Percentiles rank a stretch among this genome's conserved stretches.
phyloP scores from a whole-genome alignment of 306 rosid genomes.

The Dicorynia guianensis region DNA sequence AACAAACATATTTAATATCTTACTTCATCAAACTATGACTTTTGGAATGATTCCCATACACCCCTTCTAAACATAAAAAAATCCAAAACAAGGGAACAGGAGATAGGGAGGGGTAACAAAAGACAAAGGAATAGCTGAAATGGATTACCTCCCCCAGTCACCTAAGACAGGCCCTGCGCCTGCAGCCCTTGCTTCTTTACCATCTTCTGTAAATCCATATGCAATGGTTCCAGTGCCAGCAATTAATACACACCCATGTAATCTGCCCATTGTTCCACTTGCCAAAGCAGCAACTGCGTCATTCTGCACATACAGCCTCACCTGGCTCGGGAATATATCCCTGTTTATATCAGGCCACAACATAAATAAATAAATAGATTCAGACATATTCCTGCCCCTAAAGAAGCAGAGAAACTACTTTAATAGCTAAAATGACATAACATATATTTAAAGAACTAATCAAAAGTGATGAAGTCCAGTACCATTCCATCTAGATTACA shows the following conservation, averaged over 20 bases:
- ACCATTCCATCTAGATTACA: constrained; percentile 19
- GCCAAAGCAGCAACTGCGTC: constrained; percentile 98
- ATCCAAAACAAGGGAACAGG: background rate
- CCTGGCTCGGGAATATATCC: constrained; percentile 80
- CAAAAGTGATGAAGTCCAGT: constrained; percentile 19
- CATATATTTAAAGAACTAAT: constrained; percentile 7
- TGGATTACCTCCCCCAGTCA: constrained; percentile 92
- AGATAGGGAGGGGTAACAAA: background rate
- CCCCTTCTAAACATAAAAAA: too few species aligned
- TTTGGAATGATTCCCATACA: too few species aligned
- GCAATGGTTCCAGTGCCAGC: constrained; percentile 97
- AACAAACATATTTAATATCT: too few species aligned
- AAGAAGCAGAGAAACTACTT: constrained; percentile 20
- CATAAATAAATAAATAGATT: constrained; percentile 13
- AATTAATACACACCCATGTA: constrained; percentile 92
- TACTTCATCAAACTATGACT: too few species aligned
- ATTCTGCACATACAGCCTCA: constrained; percentile 80
- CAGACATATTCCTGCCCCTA: background rate
- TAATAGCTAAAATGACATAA: constrained; percentile 12
- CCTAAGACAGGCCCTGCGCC: constrained; percentile 97
- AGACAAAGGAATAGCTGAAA: constrained; percentile 13
- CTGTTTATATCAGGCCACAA: constrained; percentile 53
- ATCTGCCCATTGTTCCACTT: constrained; percentile 90
- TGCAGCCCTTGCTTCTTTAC: constrained; percentile 92
- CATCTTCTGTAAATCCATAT: constrained; percentile 88